Conservation (phyloP, 2,329 filamentous ascomycete species). For the Aspergillus brasiliensis region DNA sequence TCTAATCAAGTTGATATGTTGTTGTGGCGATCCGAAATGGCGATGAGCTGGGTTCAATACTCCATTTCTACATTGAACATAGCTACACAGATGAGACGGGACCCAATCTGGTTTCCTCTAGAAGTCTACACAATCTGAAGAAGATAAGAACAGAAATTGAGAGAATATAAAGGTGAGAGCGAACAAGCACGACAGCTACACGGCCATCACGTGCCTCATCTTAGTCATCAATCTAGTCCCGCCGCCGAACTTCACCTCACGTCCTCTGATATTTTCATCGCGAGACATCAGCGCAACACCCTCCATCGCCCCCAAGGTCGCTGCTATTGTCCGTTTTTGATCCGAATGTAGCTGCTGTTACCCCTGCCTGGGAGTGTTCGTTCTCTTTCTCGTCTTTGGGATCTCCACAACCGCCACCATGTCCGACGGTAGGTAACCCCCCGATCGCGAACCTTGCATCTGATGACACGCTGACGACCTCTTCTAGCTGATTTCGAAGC, state of each 20-base stretch:
- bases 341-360: constrained; percentile 40
- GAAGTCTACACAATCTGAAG: no score
- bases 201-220: not conserved
- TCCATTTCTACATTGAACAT: no score
- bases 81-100: no score
- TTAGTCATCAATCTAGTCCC: constrained; percentile 17
- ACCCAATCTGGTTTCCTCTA: no score
- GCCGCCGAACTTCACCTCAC: constrained; percentile 17
- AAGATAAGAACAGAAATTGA: no score
- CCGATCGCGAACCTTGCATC: constrained; percentile 6
- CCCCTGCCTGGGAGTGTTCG: constrained; percentile 29
- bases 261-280: constrained; percentile 13
- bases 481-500: constrained; percentile 75
- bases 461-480: constrained; percentile 25
- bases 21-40: no score
- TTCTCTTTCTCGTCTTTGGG: constrained; percentile 28
- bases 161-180: no score
- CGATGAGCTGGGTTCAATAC: no score
- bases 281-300: constrained; percentile 22
- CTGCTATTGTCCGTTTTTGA: constrained; percentile 33
- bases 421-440: constrained; percentile 46
- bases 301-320: constrained; percentile 26
- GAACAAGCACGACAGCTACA: no score
- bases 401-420: constrained; percentile 35
- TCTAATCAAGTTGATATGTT: no score